Evolutionary conservation across 257 asterid genomes (phyloP), one percentile per base, ranked within the genome.

Genomic region (Nemophila menziesii): DNA sequence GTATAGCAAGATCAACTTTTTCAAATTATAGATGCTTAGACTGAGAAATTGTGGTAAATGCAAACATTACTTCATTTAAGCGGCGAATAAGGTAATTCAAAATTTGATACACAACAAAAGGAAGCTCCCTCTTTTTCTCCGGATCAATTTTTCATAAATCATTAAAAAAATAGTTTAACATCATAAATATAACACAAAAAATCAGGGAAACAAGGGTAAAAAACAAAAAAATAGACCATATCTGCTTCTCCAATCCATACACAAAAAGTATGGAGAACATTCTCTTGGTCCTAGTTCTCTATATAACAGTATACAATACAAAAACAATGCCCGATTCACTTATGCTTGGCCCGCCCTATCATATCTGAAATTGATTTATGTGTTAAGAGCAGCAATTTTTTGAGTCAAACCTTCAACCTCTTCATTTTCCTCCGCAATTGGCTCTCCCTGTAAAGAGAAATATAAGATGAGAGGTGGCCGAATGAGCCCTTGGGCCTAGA

Each of bases 371-470:
- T 24, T 10, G 46, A 41, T 41, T 67, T 63, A 72, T 16, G 52
- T 36, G 22, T 34, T 60, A 33, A 64, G 67, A 45, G 43, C 43
- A 33, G 49, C 54, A 43, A 57, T 51, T 40, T 67, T 64, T 20
- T 64, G 57, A 2, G 69, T 26, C 56, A 72, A 43, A 12, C 48
- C 72, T 40, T 67, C 69, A n/a, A 64, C 53, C 11, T 57, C 64
- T 44, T 67, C 70, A 8, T 19, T 49, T 43, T 60, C 58, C 62
- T 67, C 79, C 8, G 45, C 52, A 41, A 71, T 71, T 12, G 72
- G 15, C 33, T 56, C 75, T 33, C 51, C 64, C 75, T 41, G n/a
- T 8, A 18, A 17, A 41, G 20, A 24, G 15, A 41, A 41, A 5
- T 11, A 18, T 17, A 24, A 6, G 3, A 19, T 41, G 10, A 2